Percentiles rank a stretch among this genome's conserved stretches.
These are phyloP conservation scores for Curvularia lunata DNA, from an alignment of 2,329 filamentous ascomycete species.

Conservation along the genomic window DNA sequence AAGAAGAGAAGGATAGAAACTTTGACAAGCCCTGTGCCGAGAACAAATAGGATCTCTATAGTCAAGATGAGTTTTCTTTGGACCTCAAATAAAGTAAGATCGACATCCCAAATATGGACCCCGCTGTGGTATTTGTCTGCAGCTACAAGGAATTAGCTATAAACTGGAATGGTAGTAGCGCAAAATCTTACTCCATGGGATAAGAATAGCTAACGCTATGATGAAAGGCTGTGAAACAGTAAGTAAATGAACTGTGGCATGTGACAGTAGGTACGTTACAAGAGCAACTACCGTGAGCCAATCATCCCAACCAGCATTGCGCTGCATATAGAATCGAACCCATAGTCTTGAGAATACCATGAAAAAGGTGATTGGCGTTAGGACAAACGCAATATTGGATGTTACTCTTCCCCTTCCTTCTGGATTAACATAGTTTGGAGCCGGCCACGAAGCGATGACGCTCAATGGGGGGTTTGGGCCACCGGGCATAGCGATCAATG, in stretches of 20 bases:
- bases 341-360: conserved; percentile 30
- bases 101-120: conserved; percentile 33
- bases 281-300: conserved; percentile 32
- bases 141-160: conserved; percentile 18
- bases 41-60: conserved; percentile 28
- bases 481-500: conserved; percentile 23
- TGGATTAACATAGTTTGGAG: conserved; percentile 25
- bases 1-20: conserved; percentile 40
- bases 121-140: conserved; percentile 27
- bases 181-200: conserved; percentile 20
- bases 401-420: conserved; percentile 20
- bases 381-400: conserved; percentile 24
- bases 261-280: conserved; percentile 8
- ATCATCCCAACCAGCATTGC: conserved; percentile 31
- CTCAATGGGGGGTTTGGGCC: conserved; percentile 28
- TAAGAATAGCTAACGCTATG: conserved; percentile 26
- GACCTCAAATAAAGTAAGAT: conserved; percentile 13
- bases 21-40: conserved; percentile 33
- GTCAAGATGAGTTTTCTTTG: conserved; percentile 30
- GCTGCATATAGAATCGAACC: conserved; percentile 29
- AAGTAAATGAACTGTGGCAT: not conserved
- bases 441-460: conserved; percentile 26
- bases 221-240: not conserved
- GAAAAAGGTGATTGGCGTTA: conserved; percentile 25
- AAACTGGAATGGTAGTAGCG: not conserved